These are phyloP conservation scores for Austroboletus novae-zelandiae DNA, from an alignment of 1,284 basidiomycete genomes.

Conservation along the genomic window DNA sequence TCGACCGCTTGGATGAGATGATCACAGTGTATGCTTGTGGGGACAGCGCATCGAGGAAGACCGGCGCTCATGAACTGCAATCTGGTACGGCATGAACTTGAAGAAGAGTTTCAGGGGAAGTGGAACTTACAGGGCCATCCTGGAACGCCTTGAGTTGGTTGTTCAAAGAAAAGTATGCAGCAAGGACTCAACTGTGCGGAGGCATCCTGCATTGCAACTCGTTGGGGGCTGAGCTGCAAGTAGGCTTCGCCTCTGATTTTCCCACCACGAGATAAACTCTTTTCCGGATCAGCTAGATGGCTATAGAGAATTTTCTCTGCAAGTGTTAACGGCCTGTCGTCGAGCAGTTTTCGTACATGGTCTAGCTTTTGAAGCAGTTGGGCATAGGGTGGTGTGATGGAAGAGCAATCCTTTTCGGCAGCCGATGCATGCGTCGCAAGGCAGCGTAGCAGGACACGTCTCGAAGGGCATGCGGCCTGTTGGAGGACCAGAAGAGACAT, in stretches of 20 bases:
- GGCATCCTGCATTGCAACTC: constrained; percentile 99
- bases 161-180: background rate
- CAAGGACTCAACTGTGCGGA: constrained; percentile 81
- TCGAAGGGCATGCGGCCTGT: constrained; percentile 8
- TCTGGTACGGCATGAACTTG: constrained; percentile 40
- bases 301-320: constrained; percentile 98
- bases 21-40: constrained; percentile 92
- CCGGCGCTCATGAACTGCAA: constrained; percentile 99
- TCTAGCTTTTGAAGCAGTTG: constrained; percentile 75
- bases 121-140: constrained; percentile 71
- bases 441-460: constrained; percentile 24
- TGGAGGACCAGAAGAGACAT: constrained; percentile 24
- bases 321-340: constrained; percentile 76
- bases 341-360: constrained; percentile 69
- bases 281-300: constrained; percentile 83
- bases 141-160: constrained; percentile 30
- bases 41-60: constrained; percentile 81
- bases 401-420: constrained; percentile 66
- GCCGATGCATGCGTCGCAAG: constrained; percentile 57
- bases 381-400: constrained; percentile 89
- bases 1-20: constrained; percentile 91
- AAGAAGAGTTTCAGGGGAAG: background rate
- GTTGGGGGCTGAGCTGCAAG: constrained; percentile 86
- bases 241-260: constrained; percentile 85
- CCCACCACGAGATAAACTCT: constrained; percentile 64